Evolutionary conservation across 1,139 yeast species (phyloP).

Genomic region (Blastobotrys arbuscula): DNA sequence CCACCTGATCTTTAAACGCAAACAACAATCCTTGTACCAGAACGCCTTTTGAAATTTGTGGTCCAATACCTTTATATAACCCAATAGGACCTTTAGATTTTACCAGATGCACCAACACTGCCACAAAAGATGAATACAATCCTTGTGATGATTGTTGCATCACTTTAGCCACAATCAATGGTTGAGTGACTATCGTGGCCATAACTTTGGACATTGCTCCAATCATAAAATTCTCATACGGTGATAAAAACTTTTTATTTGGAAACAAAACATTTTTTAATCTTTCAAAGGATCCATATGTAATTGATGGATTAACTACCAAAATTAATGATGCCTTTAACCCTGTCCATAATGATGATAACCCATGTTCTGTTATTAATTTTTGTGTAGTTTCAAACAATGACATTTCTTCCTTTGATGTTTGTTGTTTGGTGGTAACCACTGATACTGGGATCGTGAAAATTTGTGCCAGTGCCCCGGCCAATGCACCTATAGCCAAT

Average conservation of each 20-base stretch:
- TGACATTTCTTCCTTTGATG: slow-evolving; percentile 30
- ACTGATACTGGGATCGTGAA: slow-evolving; percentile 82
- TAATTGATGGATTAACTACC: slow-evolving; percentile 80
- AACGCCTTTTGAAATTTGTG: slow-evolving; percentile 77
- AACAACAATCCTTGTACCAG: slow-evolving; percentile 80
- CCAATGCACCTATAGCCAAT: slow-evolving; percentile 71
- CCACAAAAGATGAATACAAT: slow-evolving; percentile 46
- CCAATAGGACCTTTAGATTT: slow-evolving; percentile 48
- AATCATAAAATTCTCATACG: slow-evolving; percentile 62
- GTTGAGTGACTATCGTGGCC: slow-evolving; percentile 79
- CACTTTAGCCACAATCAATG: slow-evolving; percentile 78
- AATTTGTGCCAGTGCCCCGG: slow-evolving; percentile 79
- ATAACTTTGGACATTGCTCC: slow-evolving; percentile 78
- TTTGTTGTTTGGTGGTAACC: slow-evolving; percentile 80
- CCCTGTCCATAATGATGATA: slow-evolving; percentile 78
- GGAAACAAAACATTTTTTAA: slow-evolving; percentile 52
- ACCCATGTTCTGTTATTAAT: slow-evolving; percentile 60
- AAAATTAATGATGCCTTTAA: slow-evolving; percentile 73
- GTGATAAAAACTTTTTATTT: slow-evolving; percentile 45
- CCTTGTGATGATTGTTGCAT: slow-evolving; percentile 56
- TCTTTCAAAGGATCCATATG: slow-evolving; percentile 78
- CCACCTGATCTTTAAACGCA: slow-evolving; percentile 67
- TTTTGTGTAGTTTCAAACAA: slow-evolving; percentile 48
- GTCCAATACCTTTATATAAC: slow-evolving; percentile 74
- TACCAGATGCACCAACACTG: slow-evolving; percentile 47